Conservation (phyloP, 768 basidiomycete species). For the Serendipita sp. region DNA sequence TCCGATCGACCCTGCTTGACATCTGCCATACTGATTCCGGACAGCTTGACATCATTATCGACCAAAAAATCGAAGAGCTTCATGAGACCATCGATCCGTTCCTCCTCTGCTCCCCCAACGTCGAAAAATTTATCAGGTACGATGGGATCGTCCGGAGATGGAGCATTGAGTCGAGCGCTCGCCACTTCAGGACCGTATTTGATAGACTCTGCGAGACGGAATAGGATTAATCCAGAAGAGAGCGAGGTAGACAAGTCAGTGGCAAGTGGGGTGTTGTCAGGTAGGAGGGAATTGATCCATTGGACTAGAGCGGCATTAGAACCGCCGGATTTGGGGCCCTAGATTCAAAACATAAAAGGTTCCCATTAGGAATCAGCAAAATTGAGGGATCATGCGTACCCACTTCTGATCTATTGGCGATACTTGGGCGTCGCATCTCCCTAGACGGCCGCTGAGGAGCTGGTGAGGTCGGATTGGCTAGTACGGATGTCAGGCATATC, state of each 20-base stretch:
- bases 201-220: slow-evolving; percentile 74
- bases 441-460: slow-evolving; percentile 55
- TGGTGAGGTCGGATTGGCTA: background rate
- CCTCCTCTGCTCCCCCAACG: slow-evolving; percentile 34
- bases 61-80: slow-evolving; percentile 82
- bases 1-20: slow-evolving; percentile 66
- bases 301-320: slow-evolving; percentile 36
- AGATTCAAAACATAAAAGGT: slow-evolving; percentile 7
- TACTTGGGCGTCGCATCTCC: slow-evolving; percentile 36
- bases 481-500: background rate
- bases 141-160: slow-evolving; percentile 40
- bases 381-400: background rate
- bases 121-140: slow-evolving; percentile 73
- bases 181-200: slow-evolving; percentile 30
- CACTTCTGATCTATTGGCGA: background rate
- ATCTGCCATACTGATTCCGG: slow-evolving; percentile 79
- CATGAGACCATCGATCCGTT: slow-evolving; percentile 78
- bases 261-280: slow-evolving; percentile 37
- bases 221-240: slow-evolving; percentile 51
- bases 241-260: slow-evolving; percentile 24
- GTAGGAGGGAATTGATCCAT: slow-evolving; percentile 83
- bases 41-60: slow-evolving; percentile 54
- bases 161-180: background rate
- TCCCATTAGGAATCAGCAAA: slow-evolving; percentile 9
- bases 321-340: background rate